Evolutionary conservation across 495 filamentous ascomycete species (phyloP).

Genomic region (Lineolata rhizophorae): DNA sequence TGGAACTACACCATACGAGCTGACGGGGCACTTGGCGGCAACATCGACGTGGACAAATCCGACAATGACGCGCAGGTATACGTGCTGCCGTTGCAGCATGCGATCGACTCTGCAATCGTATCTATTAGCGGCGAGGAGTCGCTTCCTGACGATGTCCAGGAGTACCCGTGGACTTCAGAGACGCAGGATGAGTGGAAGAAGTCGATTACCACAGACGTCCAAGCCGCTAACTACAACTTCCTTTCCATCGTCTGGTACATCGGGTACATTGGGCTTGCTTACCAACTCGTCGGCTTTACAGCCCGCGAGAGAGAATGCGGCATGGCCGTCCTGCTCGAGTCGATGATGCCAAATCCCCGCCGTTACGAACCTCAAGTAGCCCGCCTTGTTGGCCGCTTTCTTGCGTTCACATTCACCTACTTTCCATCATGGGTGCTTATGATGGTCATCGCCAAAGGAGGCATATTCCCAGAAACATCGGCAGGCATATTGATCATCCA

Average conservation of each 20-base stretch:
- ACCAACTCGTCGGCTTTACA: slow-evolving; percentile 57
- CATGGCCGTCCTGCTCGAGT: slow-evolving; percentile 59
- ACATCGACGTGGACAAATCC: slow-evolving; percentile 30
- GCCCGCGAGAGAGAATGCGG: slow-evolving; percentile 58
- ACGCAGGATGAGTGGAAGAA: slow-evolving; percentile 38
- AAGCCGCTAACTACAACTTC: slow-evolving; percentile 36
- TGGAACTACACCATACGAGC: slow-evolving; percentile 66
- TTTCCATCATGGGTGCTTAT: slow-evolving; percentile 47
- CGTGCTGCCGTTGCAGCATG: slow-evolving; percentile 48
- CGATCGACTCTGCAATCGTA: slow-evolving; percentile 49
- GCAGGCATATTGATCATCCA: slow-evolving; percentile 37
- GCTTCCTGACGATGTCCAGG: slow-evolving; percentile 23
- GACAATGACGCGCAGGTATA: slow-evolving; percentile 47
- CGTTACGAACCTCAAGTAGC: slow-evolving; percentile 47
- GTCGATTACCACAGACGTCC: slow-evolving; percentile 36
- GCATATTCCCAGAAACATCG: slow-evolving; percentile 39
- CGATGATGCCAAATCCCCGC: slow-evolving; percentile 50
- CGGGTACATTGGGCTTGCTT: slow-evolving; percentile 44
- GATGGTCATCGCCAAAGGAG: slow-evolving; percentile 33
- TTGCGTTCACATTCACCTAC: slow-evolving; percentile 48
- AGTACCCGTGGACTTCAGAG: slow-evolving; percentile 48
- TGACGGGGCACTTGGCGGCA: slow-evolving; percentile 33
- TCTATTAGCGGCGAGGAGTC: slow-evolving; percentile 17
- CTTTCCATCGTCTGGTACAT: slow-evolving; percentile 42
- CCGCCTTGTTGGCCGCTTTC: slow-evolving; percentile 40